Base-by-base conservation (phyloP, 2,329 filamentous ascomycete genomes). In the Coniochaeta sp. region DNA sequence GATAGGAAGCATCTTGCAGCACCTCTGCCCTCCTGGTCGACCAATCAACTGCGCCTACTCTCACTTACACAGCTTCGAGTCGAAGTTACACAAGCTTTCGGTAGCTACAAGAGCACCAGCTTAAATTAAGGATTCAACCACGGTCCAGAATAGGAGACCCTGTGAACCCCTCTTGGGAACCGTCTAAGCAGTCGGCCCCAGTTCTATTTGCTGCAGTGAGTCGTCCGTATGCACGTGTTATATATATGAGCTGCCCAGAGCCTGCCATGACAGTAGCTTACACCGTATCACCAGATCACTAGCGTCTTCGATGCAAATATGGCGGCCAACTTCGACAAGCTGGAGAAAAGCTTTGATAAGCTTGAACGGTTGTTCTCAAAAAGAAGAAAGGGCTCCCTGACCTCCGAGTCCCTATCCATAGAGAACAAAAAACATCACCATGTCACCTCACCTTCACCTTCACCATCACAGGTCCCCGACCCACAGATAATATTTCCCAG, bases 341-440 rank as follows among this genome's bases (percentile, higher is more conserved):
- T 85, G 36, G 82, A 85, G 71, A 77, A 74, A 67, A 74, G 83
- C 64, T 82, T 85, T 16, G 67, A 74, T 62, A 73, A 65, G 60
- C 70, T 85, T 52, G 81, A 84, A 71, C 76, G 74, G 65, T 73
- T 84, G 63, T 84, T 85, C 68, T 75, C 75, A 59, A 82, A 76
- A 66, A 75, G 68, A 67, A 76, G 68, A 63, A 62, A 68, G 40
- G 64, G 62, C 17, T 52, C 66, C 22, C 12, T 30, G 26, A 28
- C 10, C 32, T 22, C 9, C 10, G 55, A 30, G 19, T 4, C 19
- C 5, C 2, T 4, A 30, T 17, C 12, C 8, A 26, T 24, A 22
- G 22, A 3, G 24, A 52, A 52, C 14, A 26, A 47, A 47, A 12
- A 52, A 26, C 26, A 52, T 10, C 47, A 52, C 10, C 24, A n/a